phyloP scores from a whole-genome alignment of 1,284 basidiomycete genomes.

The Hortiboletus rubellus region DNA sequence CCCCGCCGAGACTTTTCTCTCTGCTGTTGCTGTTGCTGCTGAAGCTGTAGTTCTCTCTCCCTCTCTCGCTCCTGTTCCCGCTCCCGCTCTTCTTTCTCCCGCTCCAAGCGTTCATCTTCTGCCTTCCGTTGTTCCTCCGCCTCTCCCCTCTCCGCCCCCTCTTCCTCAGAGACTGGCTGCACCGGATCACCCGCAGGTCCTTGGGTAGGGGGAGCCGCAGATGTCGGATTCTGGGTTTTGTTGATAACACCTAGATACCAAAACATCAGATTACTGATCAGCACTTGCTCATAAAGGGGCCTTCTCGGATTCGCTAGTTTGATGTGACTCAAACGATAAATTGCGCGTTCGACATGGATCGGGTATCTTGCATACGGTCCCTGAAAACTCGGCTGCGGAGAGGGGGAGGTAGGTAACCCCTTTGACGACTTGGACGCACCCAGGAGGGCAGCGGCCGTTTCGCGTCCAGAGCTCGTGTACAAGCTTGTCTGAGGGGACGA shows the following conservation, averaged over 20 bases:
- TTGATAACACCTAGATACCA: conserved; percentile 99
- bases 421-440: conserved; percentile 81
- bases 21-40: conserved; percentile 52
- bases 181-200: conserved; percentile 14
- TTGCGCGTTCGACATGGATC: conserved; percentile 96
- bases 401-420: conserved; percentile 56
- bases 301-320: conserved; percentile 96
- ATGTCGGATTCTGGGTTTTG: conserved; percentile 60
- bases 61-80: conserved; percentile 43
- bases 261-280: conserved; percentile 99
- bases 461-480: conserved; percentile 64
- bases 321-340: conserved; percentile 97
- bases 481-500: conserved; percentile 49
- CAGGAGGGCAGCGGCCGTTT: conserved; percentile 79
- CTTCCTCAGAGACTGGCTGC: conserved; percentile 30
- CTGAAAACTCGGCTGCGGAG: conserved; percentile 56
- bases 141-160: conserved; percentile 41
- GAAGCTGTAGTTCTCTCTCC: conserved; percentile 42
- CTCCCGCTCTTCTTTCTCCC: conserved; percentile 48
- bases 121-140: conserved; percentile 49
- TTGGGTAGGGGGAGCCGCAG: conserved; percentile 33
- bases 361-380: conserved; percentile 85
- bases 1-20: conserved; percentile 56
- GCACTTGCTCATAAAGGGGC: conserved; percentile 96
- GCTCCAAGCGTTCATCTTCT: conserved; percentile 44